Base-by-base conservation (phyloP, 768 basidiomycete genomes). In the Melanogaster broomeanus region DNA sequence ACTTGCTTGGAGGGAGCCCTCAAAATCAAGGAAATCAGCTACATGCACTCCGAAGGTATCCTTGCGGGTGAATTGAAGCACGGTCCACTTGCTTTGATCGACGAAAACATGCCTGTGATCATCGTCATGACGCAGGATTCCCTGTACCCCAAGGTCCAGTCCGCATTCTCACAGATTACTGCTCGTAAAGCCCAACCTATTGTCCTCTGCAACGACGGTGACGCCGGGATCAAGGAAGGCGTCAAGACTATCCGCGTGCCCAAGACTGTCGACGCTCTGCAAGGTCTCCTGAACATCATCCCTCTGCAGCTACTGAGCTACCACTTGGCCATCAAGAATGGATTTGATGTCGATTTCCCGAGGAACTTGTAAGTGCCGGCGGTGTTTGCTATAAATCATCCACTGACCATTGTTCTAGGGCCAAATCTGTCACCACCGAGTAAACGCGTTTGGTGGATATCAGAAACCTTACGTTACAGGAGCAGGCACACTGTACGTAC, bases 61-160 rank as follows among this genome's bases (percentile, higher is more conserved):
- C 85, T 99, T 50, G 97, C 97, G 21, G 97, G 97, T 60, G 97
- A 99, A 76, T 78, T 99, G 58, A 99, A 99, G 78, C 97, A 99
- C 68, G 97, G 97, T 40, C 97, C 97, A 49, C 85, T 99, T 49
- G 97, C 97, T 48, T 76, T 99, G 60, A 90, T 99, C 63, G 97
- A 99, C 67, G 97, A 98, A 75, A 94, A 96, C 75, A 93, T 97
- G 90, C 84, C 93, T 37, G 93, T 98, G 61, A 98, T 98, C 77
- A 93, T 99, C 74, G 85, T 99, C 75, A 99, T 99, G 97, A 99
- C 97, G 25, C 88, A 91, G 59, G 97, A 99, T 73, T 97, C 94
- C 39, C 77, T 98, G 22, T 98, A 98, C 74, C 93, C 95, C 65
- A 98, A 99, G 78, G 95, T 98, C 40, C 94, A 98, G 65, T 90